Evolutionary conservation across 1,139 yeast genomes (phyloP).

Genomic region (Wickerhamomyces sp.): DNA sequence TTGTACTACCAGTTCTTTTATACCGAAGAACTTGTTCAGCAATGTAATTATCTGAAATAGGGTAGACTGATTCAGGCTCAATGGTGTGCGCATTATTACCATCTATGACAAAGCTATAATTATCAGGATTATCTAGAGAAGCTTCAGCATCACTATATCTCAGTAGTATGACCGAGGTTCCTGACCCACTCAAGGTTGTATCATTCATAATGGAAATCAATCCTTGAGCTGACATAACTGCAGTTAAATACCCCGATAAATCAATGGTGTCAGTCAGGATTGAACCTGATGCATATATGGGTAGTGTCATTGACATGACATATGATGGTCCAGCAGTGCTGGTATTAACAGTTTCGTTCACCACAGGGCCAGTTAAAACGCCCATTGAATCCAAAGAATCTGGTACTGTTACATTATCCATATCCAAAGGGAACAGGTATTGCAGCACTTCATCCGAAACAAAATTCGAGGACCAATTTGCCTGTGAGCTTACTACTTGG

Average conservation of each 20-base stretch:
- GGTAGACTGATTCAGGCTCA: background rate
- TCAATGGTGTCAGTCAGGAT: slow-evolving; percentile 55
- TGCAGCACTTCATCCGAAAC: slow-evolving; percentile 27
- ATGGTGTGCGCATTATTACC: background rate
- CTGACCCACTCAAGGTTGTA: slow-evolving; percentile 36
- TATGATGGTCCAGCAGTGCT: slow-evolving; percentile 10
- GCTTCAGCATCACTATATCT: slow-evolving; percentile 28
- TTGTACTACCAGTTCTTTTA: slow-evolving; percentile 45
- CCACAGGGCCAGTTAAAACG: slow-evolving; percentile 56
- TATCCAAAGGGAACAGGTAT: slow-evolving; percentile 48
- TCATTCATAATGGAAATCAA: slow-evolving; percentile 49
- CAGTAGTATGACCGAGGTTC: slow-evolving; percentile 28
- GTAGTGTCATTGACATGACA: slow-evolving; percentile 43
- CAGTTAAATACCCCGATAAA: slow-evolving; percentile 68
- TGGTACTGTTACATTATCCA: slow-evolving; percentile 40
- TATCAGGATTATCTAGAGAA: slow-evolving; percentile 21
- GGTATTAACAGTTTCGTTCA: slow-evolving; percentile 29
- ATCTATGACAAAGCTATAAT: slow-evolving; percentile 35
- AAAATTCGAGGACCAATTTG: slow-evolving; percentile 32
- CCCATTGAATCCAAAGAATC: slow-evolving; percentile 36
- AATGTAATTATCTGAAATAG: slow-evolving; percentile 26
- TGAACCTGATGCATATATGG: slow-evolving; percentile 70
- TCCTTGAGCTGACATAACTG: slow-evolving; percentile 55
- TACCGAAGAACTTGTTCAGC: slow-evolving; percentile 36
- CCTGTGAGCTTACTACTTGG: slow-evolving; percentile 34